Percentiles rank a stretch among this genome's conserved stretches.
Evolutionary conservation across 2,329 filamentous ascomycete genomes (phyloP).

Genomic region (Incumbomyces lentus): DNA sequence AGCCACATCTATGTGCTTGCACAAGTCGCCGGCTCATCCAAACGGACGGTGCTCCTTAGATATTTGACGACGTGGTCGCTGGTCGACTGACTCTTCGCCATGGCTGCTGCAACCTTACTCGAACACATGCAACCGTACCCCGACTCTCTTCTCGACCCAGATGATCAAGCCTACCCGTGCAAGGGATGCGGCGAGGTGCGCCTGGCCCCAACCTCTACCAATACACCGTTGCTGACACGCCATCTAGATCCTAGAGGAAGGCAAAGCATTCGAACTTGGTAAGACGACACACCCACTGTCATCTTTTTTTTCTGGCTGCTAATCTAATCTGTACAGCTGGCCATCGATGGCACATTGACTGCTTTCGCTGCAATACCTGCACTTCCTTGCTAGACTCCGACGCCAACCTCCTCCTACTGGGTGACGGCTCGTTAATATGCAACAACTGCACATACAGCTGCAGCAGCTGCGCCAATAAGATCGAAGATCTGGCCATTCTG

Average conservation of each 20-base stretch:
- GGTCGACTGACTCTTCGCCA: slow-evolving; percentile 4
- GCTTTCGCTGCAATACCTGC: slow-evolving; percentile 96
- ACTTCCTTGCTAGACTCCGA: slow-evolving; percentile 93
- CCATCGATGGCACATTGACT: slow-evolving; percentile 97
- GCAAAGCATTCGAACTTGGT: slow-evolving; percentile 97
- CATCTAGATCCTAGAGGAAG: slow-evolving; percentile 83
- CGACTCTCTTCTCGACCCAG: slow-evolving; percentile 59
- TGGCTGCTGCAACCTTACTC: slow-evolving; percentile 3
- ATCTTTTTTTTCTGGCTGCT: slow-evolving; percentile 14
- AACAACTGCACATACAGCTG: slow-evolving; percentile 99
- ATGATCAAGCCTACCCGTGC: slow-evolving; percentile 74
- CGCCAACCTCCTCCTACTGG: slow-evolving; percentile 89
- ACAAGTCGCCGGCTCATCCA: background rate
- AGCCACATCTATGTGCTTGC: slow-evolving; percentile 5
- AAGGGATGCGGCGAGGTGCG: slow-evolving; percentile 86
- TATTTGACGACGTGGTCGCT: background rate
- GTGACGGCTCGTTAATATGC: slow-evolving; percentile 95
- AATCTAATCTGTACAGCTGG: slow-evolving; percentile 58
- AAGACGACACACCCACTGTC: slow-evolving; percentile 14
- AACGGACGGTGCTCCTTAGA: background rate
- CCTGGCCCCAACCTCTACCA: slow-evolving; percentile 17
- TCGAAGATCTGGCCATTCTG: slow-evolving; percentile 92
- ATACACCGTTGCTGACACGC: slow-evolving; percentile 10
- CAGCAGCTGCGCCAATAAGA: slow-evolving; percentile 92
- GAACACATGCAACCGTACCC: slow-evolving; percentile 30